A percentile compares a stretch with the other conserved stretches of the same genome.
Evolutionary conservation across 192 early-diverging fungal species (phyloP).

Genomic region (Funneliformis geosporum): DNA sequence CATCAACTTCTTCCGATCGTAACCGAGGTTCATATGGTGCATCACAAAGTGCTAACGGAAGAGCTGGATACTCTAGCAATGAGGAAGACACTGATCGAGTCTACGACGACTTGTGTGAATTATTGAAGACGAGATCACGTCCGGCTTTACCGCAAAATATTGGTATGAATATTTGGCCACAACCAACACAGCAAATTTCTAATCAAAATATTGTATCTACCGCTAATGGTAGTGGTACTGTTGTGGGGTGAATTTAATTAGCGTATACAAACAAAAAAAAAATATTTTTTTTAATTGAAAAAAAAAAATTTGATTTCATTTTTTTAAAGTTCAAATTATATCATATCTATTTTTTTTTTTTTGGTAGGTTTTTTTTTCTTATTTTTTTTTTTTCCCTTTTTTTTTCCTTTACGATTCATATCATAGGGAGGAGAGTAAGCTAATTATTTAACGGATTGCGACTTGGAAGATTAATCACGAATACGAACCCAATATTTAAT

Average conservation of each 20-base stretch:
- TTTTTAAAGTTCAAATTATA: no score
- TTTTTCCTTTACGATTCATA: not conserved
- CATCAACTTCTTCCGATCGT: not conserved
- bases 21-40: not conserved
- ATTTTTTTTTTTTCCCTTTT: not conserved
- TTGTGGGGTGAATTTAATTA: slow-evolving; percentile 4
- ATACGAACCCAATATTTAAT: no score
- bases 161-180: slow-evolving; percentile 11
- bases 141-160: slow-evolving; percentile 14
- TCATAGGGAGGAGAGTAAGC: not conserved
- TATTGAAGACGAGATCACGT: slow-evolving; percentile 21
- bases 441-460: not conserved
- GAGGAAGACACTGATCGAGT: slow-evolving; percentile 31
- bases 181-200: not conserved
- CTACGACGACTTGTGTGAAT: slow-evolving; percentile 27
- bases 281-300: not conserved
- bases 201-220: not conserved
- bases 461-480: not conserved
- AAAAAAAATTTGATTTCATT: not conserved
- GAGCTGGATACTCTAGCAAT: not conserved
- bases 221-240: slow-evolving; percentile 17
- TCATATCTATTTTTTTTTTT: not conserved
- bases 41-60: not conserved
- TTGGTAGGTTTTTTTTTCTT: not conserved
- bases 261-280: not conserved